Evolutionary conservation across 352 stramenopile genomes (phyloP).

Genomic region (Globisporangium apiculatum): DNA sequence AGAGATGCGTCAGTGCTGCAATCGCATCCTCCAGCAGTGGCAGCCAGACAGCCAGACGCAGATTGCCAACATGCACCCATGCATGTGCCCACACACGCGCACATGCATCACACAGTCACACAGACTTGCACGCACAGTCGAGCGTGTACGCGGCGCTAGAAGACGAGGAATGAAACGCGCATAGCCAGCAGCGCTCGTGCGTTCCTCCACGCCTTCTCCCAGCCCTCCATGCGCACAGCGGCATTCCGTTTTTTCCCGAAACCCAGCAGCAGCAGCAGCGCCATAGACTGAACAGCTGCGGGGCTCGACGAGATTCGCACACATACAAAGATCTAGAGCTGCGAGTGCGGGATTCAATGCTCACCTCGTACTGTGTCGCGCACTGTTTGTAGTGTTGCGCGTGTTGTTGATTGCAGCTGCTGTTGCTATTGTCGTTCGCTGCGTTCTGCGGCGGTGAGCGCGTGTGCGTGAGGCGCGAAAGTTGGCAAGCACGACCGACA

Average conservation of each 20-base stretch:
- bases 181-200: background rate
- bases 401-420: too few species aligned
- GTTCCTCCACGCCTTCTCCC: background rate
- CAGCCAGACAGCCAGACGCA: background rate
- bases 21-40: background rate
- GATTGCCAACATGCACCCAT: background rate
- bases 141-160: background rate
- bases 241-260: conserved; percentile 13
- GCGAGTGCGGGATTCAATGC: background rate
- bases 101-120: background rate
- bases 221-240: background rate
- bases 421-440: too few species aligned
- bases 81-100: conserved; percentile 1
- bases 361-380: too few species aligned
- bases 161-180: conserved; percentile 1
- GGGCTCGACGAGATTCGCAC: conserved; percentile 6
- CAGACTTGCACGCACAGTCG: background rate
- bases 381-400: too few species aligned
- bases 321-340: conserved; percentile 21
- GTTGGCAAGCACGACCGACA: background rate
- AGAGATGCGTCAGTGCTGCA: conserved; percentile 2
- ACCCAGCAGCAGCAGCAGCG: background rate
- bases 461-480: background rate
- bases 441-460: too few species aligned
- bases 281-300: conserved; percentile 8